Base-by-base conservation (phyloP, 345 rosid genomes). In the Sonneratia alba region DNA sequence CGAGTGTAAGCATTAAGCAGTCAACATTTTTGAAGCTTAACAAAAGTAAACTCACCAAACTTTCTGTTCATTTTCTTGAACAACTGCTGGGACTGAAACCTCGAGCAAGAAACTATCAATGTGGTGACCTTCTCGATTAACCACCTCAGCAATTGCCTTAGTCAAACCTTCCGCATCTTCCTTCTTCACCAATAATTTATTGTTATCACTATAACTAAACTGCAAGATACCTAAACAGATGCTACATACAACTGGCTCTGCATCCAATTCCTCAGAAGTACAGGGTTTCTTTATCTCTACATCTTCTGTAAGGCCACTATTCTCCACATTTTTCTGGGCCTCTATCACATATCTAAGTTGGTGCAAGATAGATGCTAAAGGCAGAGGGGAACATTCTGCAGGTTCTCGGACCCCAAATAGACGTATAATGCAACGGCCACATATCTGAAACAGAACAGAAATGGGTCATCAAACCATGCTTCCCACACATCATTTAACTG, bases 191-290 rank as follows among this genome's bases (percentile, higher is more conserved):
- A 80, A 22, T 65, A 72, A 67, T 62, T 75, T 71, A 42, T 78
- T 75, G 45, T 83, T 89, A 78, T 81, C 85, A 49, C 74, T 45
- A 40, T 77, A 85, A 70, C 69, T 75, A 75, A 87, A 86, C 77
- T 94, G 96, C 87, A 94, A 71, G 64, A 94, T 75, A 70, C 98
- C 97, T 69, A 91, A 85, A 78, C 98, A 94, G 65, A 83, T 73
- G 65, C 79, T 66, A 84, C 98, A 94, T 61, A 87, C 32, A 55
- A 74, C 79, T n/a, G 78, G 81, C 75, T 74, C 83, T 36, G 76
- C 56, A 51, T 71, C 78, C 61, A 56, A 72, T 71, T 56, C 78
- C 70, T 67, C 65, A 19, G 19, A 24, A 0, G 71, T 32, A 63
- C 36, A 19, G 68, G 36, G 32, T 42, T 59, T 32, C 62, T 62